Evolutionary conservation across 2,329 filamentous ascomycete genomes (phyloP).

Genomic region (Phaeosphaeriaceae sp.): DNA sequence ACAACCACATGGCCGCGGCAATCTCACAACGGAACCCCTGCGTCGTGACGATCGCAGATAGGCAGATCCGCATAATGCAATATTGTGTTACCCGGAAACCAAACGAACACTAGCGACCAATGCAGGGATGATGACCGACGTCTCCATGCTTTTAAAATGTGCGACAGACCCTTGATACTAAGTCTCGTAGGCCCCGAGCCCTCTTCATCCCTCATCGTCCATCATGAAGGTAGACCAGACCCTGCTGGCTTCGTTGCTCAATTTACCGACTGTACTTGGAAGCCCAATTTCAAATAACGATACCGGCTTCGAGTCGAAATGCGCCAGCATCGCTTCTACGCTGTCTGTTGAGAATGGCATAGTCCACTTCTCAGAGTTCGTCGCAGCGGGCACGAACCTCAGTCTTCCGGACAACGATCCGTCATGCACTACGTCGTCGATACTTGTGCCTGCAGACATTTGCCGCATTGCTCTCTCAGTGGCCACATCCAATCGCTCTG

Average conservation of each 20-base stretch:
- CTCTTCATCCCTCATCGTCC: not conserved
- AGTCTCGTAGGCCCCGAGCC: not conserved
- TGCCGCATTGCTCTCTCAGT: slow-evolving; percentile 52
- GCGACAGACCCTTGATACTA: not conserved
- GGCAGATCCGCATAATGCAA: not conserved
- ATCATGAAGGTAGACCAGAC: slow-evolving; percentile 28
- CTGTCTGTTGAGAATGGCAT: slow-evolving; percentile 44
- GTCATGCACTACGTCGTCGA: slow-evolving; percentile 46
- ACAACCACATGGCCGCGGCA: not conserved
- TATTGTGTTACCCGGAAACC: not conserved
- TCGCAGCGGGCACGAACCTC: slow-evolving; percentile 51
- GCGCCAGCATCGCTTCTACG: slow-evolving; percentile 35
- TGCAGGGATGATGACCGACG: not conserved
- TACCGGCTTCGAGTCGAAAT: slow-evolving; percentile 28
- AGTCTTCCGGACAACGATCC: slow-evolving; percentile 48
- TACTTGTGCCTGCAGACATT: slow-evolving; percentile 45
- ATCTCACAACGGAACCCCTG: not conserved
- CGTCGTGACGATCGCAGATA: not conserved
- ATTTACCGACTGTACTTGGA: slow-evolving; percentile 11
- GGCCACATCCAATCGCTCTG: slow-evolving; percentile 48
- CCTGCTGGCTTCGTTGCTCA: slow-evolving; percentile 18
- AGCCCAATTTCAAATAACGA: not conserved
- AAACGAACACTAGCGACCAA: not conserved
- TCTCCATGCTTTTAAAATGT: not conserved
- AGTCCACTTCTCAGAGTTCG: slow-evolving; percentile 46